A percentile compares a stretch with the other conserved stretches of the same genome.
Conservation (phyloP, 176 grass and related monocot species). For the Cenchrus americanus region DNA sequence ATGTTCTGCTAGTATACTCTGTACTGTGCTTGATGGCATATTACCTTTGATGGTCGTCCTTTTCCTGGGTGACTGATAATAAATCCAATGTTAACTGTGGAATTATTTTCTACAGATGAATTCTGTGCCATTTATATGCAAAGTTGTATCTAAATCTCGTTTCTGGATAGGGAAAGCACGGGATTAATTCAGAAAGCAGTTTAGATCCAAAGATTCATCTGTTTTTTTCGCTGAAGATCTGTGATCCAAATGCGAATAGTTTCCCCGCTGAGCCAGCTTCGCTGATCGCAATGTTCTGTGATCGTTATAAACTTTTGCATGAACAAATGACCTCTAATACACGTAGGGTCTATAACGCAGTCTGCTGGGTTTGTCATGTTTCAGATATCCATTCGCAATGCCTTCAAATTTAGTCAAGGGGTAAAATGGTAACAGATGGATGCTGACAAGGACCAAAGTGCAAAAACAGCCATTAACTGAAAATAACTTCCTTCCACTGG, state of each 20-base stretch:
- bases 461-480: constrained; percentile 40
- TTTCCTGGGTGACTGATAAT: neutral
- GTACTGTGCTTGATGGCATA: constrained; percentile 19
- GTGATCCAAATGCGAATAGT: no score
- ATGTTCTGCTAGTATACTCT: constrained; percentile 31
- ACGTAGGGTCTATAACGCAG: neutral
- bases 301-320: neutral
- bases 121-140: neutral
- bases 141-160: neutral
- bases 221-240: neutral
- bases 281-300: neutral
- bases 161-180: neutral
- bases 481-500: constrained; percentile 51
- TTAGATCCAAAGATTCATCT: neutral
- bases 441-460: constrained; percentile 12
- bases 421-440: neutral
- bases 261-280: neutral
- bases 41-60: constrained; percentile 26
- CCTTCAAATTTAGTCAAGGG: neutral
- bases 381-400: neutral
- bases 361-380: neutral
- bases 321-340: neutral
- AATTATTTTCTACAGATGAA: constrained; percentile 6
- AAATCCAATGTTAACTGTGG: constrained; percentile 41
- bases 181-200: neutral